phyloP scores from a whole-genome alignment of 495 filamentous ascomycete species.

The Terfezia claveryi region DNA sequence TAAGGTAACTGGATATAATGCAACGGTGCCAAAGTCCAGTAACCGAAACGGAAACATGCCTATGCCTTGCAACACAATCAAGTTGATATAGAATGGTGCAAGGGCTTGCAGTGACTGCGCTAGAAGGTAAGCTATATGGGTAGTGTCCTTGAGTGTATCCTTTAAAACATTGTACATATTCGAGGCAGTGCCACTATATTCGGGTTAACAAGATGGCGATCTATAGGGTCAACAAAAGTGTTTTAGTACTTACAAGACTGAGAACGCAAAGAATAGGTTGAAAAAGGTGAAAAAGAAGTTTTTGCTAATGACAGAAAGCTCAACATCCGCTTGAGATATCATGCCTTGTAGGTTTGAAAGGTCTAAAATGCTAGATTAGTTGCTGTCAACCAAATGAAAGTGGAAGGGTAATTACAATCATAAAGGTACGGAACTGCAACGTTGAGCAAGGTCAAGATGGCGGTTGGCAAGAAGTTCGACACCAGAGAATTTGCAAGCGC shows the following conservation, averaged over 20 bases:
- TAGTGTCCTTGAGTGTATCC: constrained; percentile 53
- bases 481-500: constrained; percentile 51
- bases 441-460: constrained; percentile 63
- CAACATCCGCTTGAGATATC: constrained; percentile 86
- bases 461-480: constrained; percentile 67
- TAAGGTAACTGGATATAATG: constrained; percentile 59
- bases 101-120: constrained; percentile 53
- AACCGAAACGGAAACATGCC: constrained; percentile 86
- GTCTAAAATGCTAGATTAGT: constrained; percentile 21
- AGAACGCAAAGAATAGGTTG: constrained; percentile 93
- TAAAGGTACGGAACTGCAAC: constrained; percentile 84
- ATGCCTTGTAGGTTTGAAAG: constrained; percentile 78
- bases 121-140: constrained; percentile 50
- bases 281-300: constrained; percentile 99
- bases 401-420: constrained; percentile 38
- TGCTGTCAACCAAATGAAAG: background rate
- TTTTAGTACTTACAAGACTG: constrained; percentile 33
- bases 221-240: background rate
- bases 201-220: too few relatives aligned
- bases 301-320: constrained; percentile 85
- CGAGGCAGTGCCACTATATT: constrained; percentile 39
- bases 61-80: constrained; percentile 79
- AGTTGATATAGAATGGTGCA: constrained; percentile 73
- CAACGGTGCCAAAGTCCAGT: constrained; percentile 68
- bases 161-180: constrained; percentile 23